phyloP scores from a whole-genome alignment of 2,329 filamentous ascomycete species.

The Acrocalymma vagum region DNA sequence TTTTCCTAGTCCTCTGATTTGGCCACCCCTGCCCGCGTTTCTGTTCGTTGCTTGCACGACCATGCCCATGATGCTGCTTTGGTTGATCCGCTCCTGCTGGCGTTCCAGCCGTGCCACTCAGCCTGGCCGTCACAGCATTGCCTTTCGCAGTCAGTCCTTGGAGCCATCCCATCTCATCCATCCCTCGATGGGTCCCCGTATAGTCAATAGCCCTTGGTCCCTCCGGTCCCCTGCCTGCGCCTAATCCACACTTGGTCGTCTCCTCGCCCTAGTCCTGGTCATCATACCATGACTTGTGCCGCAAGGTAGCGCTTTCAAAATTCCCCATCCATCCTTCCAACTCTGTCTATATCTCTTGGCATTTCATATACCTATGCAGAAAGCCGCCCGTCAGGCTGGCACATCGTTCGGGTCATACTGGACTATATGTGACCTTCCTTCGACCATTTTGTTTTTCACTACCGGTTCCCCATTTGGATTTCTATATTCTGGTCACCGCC shows the following conservation, averaged over 20 bases:
- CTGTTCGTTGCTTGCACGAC: constrained; percentile 45
- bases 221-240: constrained; percentile 45
- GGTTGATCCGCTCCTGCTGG: constrained; percentile 40
- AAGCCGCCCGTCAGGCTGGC: constrained; percentile 28
- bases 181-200: constrained; percentile 43
- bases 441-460: constrained; percentile 18
- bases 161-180: constrained; percentile 40
- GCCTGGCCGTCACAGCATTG: constrained; percentile 46
- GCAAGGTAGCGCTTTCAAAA: constrained; percentile 35
- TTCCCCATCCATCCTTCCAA: constrained; percentile 43
- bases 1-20: constrained; percentile 44
- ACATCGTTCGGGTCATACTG: constrained; percentile 23
- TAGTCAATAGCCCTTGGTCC: constrained; percentile 41
- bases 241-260: constrained; percentile 39
- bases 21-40: constrained; percentile 39
- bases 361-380: constrained; percentile 46
- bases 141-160: constrained; percentile 45
- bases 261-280: constrained; percentile 40
- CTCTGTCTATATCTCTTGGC: constrained; percentile 48
- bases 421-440: constrained; percentile 28
- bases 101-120: constrained; percentile 50
- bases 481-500: constrained; percentile 10
- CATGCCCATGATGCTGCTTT: constrained; percentile 39
- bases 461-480: constrained; percentile 15
- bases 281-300: constrained; percentile 43